phyloP scores from a whole-genome alignment of 1,284 basidiomycete species.

The Erythrobasidium hasegawianum region DNA sequence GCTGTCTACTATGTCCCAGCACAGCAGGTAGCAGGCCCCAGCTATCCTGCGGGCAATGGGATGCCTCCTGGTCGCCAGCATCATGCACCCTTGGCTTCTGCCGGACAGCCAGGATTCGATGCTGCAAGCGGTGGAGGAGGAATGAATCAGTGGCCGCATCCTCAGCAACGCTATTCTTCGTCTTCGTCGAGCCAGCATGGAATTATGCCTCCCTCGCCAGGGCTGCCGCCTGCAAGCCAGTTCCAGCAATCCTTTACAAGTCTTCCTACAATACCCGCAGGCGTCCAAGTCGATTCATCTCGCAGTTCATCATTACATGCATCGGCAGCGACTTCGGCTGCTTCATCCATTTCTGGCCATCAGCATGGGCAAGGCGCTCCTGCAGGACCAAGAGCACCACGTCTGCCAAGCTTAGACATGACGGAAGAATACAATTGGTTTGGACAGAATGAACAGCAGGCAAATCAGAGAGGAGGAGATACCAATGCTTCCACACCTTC shows the following conservation, averaged over 20 bases:
- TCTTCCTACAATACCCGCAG: too few relatives aligned
- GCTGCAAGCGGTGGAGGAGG: background rate
- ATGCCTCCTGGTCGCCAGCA: background rate
- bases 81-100: background rate
- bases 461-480: background rate
- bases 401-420: slow-evolving; percentile 31
- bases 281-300: too few relatives aligned
- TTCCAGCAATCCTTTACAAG: background rate
- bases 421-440: slow-evolving; percentile 28
- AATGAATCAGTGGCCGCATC: background rate
- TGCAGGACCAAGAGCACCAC: slow-evolving; percentile 8
- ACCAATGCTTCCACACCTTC: background rate
- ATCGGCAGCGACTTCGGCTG: too few relatives aligned
- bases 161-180: too few relatives aligned
- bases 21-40: background rate
- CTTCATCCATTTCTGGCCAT: too few relatives aligned
- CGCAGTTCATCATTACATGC: too few relatives aligned
- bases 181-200: too few relatives aligned
- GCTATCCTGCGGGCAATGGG: slow-evolving; percentile 1
- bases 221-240: slow-evolving; percentile 6
- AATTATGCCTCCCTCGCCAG: background rate
- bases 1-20: background rate
- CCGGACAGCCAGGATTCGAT: background rate
- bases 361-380: background rate
- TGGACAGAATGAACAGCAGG: background rate